Conservation (phyloP, 192 early-diverging fungal genomes). For the Backusella sp. region DNA sequence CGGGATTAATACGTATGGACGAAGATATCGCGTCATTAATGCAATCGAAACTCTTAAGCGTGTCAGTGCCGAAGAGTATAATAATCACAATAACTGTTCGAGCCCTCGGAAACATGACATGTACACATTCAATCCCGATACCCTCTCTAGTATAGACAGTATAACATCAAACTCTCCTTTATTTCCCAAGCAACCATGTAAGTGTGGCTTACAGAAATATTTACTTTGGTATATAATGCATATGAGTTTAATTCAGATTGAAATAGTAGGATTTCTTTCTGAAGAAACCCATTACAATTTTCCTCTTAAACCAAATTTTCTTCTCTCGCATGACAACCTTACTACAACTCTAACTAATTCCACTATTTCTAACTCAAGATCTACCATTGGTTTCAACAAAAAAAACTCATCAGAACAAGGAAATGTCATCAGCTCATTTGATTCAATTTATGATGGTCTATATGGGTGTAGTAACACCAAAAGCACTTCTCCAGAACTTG, state of each 20-base stretch:
- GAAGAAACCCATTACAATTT: neutral
- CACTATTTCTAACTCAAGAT: neutral
- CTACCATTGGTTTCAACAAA: neutral
- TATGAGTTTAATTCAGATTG: neutral
- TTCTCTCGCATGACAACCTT: neutral
- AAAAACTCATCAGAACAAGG: neutral
- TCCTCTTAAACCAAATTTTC: neutral
- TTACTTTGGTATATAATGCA: neutral
- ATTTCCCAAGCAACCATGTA: neutral
- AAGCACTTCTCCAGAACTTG: slow-evolving; percentile 31
- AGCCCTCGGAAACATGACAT: neutral
- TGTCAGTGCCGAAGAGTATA: neutral
- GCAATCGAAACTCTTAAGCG: slow-evolving; percentile 40
- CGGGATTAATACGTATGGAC: slow-evolving; percentile 57
- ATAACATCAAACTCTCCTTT: neutral
- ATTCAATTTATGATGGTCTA: neutral
- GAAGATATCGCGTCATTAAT: slow-evolving; percentile 61
- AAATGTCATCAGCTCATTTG: neutral
- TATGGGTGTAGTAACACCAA: neutral
- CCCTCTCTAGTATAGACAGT: neutral
- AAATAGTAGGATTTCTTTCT: neutral
- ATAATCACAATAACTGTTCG: neutral
- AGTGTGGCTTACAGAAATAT: neutral
- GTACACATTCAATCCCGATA: neutral
- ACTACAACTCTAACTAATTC: neutral